phyloP scores from a whole-genome alignment of 805 yeast genomes.

The Gaillardinia entomophila region DNA sequence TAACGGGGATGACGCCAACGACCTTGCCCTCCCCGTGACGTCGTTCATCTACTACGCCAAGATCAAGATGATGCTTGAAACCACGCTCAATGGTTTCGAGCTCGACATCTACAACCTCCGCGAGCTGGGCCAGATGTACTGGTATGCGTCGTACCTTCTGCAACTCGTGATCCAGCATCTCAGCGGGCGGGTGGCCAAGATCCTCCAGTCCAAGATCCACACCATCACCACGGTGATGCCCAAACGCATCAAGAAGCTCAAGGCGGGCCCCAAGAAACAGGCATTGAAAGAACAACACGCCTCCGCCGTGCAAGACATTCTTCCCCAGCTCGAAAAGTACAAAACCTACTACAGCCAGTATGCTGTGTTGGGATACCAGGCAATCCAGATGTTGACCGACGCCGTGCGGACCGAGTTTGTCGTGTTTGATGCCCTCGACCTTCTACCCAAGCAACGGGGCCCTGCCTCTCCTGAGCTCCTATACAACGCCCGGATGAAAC shows the following conservation, averaged over 20 bases:
- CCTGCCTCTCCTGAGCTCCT: constrained; percentile 17
- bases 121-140: constrained; percentile 63
- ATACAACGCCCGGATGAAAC: constrained; percentile 58
- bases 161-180: constrained; percentile 38
- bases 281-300: constrained; percentile 28
- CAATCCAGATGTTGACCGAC: constrained; percentile 13
- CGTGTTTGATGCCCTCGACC: constrained; percentile 11
- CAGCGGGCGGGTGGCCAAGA: constrained; percentile 24
- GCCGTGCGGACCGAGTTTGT: constrained; percentile 12
- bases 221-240: constrained; percentile 27
- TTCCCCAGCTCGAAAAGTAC: constrained; percentile 29
- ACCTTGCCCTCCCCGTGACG: constrained; percentile 58
- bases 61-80: constrained; percentile 63
- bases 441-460: constrained; percentile 5
- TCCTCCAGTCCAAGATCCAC: constrained; percentile 30
- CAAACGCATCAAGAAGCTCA: constrained; percentile 40
- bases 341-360: constrained; percentile 16
- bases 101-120: constrained; percentile 65
- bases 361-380: constrained; percentile 12
- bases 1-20: constrained; percentile 13
- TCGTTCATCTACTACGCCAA: constrained; percentile 67
- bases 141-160: constrained; percentile 55
- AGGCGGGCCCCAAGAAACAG: constrained; percentile 47
- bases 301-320: constrained; percentile 19
- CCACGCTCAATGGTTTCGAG: constrained; percentile 69